Evolutionary conservation across 2,329 filamentous ascomycete species (phyloP).

Genomic region (Fusarium sp.): DNA sequence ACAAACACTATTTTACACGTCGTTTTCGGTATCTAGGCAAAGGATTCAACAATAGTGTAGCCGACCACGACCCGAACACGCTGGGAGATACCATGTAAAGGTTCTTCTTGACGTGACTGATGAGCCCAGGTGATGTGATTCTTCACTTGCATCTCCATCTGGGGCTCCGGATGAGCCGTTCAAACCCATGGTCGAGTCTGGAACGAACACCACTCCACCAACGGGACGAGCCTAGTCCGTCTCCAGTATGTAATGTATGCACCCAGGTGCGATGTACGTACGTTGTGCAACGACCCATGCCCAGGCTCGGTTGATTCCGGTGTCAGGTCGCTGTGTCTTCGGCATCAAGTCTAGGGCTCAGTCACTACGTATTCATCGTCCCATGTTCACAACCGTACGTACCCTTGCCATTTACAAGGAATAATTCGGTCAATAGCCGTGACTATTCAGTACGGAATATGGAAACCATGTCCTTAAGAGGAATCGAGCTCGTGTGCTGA

Average conservation of each 20-base stretch:
- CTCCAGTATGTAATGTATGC: constrained; percentile 8
- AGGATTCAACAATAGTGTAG: background rate
- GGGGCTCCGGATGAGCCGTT: constrained; percentile 22
- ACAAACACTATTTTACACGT: constrained; percentile 7
- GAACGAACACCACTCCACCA: constrained; percentile 32
- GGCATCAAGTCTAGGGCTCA: constrained; percentile 21
- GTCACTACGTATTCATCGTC: constrained; percentile 18
- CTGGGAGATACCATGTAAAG: constrained; percentile 14
- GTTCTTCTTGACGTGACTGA: constrained; percentile 2
- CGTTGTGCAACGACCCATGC: constrained; percentile 26
- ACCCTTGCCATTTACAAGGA: constrained; percentile 24
- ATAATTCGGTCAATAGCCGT: constrained; percentile 4
- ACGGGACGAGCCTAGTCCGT: constrained; percentile 28
- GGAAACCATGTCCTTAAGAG: background rate
- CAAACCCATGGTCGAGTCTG: constrained; percentile 29
- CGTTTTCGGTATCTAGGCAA: background rate
- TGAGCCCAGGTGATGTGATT: constrained; percentile 24
- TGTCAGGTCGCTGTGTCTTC: constrained; percentile 22
- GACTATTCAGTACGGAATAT: background rate
- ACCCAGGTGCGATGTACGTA: constrained; percentile 9
- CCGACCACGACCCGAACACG: background rate
- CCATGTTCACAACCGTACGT: background rate
- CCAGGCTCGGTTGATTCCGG: constrained; percentile 39
- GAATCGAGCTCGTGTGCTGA: background rate
- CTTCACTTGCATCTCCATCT: constrained; percentile 9